These are phyloP conservation scores for Pichia rugopelliculosa DNA, from an alignment of 805 yeast genomes.

Conservation along the genomic window DNA sequence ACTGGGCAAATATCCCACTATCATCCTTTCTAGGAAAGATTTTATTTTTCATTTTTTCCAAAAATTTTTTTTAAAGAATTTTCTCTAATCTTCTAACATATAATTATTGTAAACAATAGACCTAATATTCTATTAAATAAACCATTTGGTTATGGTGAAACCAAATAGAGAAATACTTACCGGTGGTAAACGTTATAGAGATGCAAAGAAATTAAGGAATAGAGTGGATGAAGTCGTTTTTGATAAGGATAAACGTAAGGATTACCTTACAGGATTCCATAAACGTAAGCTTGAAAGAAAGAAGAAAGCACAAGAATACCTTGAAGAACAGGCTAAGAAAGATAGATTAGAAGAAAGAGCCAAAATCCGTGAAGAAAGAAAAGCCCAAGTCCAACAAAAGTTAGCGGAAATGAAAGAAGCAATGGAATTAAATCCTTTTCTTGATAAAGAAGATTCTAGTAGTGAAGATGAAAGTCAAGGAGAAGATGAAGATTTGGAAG, in stretches of 20 bases:
- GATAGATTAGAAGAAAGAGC: conserved; percentile 72
- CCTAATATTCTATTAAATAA: neutral
- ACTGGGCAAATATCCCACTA: no score
- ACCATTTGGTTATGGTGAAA: conserved; percentile 20
- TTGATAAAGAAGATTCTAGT: conserved; percentile 21
- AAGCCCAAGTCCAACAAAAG: conserved; percentile 56
- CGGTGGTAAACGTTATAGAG: conserved; percentile 75
- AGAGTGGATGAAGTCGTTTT: conserved; percentile 81
- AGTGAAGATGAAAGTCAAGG: conserved; percentile 25
- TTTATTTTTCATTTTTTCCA: no score
- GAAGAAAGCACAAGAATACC: conserved; percentile 72
- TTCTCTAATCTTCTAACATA: no score
- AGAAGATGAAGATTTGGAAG: conserved; percentile 14
- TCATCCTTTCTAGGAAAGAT: no score
- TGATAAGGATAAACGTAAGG: conserved; percentile 70
- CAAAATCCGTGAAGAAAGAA: conserved; percentile 61
- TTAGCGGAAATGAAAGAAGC: conserved; percentile 44
- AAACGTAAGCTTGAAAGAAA: conserved; percentile 85
- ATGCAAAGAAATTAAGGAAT: conserved; percentile 55
- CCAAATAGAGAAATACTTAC: conserved; percentile 81
- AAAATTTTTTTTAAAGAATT: neutral
- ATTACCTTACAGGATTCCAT: conserved; percentile 91
- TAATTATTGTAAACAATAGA: no score
- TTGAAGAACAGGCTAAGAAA: conserved; percentile 69
- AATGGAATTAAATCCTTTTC: conserved; percentile 14